Base-by-base conservation (phyloP, 345 rosid species). In the Syzygium aromaticum region DNA sequence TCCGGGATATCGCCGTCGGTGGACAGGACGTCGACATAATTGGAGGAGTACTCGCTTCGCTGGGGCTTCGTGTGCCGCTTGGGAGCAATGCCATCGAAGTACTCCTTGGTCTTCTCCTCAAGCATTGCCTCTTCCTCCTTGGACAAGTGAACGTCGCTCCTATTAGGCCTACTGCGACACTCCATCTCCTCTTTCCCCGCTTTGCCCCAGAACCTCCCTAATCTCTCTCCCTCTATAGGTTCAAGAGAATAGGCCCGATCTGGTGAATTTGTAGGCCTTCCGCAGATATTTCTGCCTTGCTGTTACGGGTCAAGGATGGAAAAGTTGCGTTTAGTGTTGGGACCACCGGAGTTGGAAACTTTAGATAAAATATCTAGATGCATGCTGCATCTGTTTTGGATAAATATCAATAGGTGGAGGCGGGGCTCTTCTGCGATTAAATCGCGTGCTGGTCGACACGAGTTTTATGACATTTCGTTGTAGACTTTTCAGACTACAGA, bases 21-120 rank as follows among this genome's bases (percentile, higher is more conserved):
- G 21, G 89, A 25, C 19, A 87, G 67, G 49, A 84, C 64, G 85
- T 95, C 98, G 16, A 89, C 93, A 53, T 93, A 95, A 12, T 84
- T 82, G 64, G 93, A 23, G 14, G 94, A 91, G 88, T 92, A 77
- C 78, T 95, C 96, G 51, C 98, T 93, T 10, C 96, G 88, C 85
- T 91, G 95, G 84, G 96, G 97, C 93, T 95, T 95, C 12, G 93
- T 84, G 52, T 95, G 97, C 30, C 94, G 94, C 80, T 90, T 88
- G 3, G 94, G 94, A 85, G 94, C 95, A 16, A 91, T 86, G 0
- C 87, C 92, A 17, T 95, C 93, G 38, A 94, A 95, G 89, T 92
- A 84, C 2, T 89, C 89, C 87, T 91, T 92, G 2, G 95, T 90
- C 38, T 89, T 85, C 49, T 86, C 91, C 90, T 93, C 92, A 2